Evolutionary conservation across 495 filamentous ascomycete genomes (phyloP).

Genomic region (Cenococcum geophilum): DNA sequence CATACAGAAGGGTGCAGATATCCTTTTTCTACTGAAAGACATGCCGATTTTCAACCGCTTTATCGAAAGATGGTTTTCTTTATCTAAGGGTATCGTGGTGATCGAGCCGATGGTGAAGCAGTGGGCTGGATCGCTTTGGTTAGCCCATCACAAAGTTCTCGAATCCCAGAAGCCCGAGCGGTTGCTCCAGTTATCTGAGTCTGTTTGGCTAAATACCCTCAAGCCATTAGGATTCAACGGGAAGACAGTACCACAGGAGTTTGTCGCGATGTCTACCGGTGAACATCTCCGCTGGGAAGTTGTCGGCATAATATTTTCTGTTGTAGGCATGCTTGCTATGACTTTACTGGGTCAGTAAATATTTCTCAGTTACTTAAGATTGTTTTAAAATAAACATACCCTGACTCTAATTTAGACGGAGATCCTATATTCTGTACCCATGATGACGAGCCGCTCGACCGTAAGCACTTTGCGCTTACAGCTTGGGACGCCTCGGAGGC

Average conservation of each 20-base stretch:
- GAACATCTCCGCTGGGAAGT: conserved; percentile 55
- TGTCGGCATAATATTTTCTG: conserved; percentile 48
- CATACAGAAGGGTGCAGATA: conserved; percentile 32
- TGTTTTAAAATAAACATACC: neutral
- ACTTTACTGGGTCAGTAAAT: conserved; percentile 32
- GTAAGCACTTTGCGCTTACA: conserved; percentile 26
- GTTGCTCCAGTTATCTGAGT: conserved; percentile 30
- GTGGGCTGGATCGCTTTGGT: conserved; percentile 35
- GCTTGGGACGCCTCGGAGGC: conserved; percentile 32
- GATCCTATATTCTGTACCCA: conserved; percentile 36
- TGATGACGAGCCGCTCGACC: conserved; percentile 29
- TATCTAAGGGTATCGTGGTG: conserved; percentile 32
- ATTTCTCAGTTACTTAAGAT: neutral
- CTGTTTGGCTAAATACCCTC: conserved; percentile 35
- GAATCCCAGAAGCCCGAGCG: conserved; percentile 24
- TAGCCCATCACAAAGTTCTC: conserved; percentile 28
- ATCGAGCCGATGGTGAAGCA: conserved; percentile 35
- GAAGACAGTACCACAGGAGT: conserved; percentile 31
- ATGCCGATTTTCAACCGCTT: conserved; percentile 31
- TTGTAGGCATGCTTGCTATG: conserved; percentile 43
- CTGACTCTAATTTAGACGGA: conserved; percentile 20
- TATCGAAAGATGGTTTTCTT: conserved; percentile 33
- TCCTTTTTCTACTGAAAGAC: conserved; percentile 34
- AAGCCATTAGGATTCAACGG: conserved; percentile 29
- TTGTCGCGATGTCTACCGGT: conserved; percentile 42